These are phyloP conservation scores for Halophytophthora batemanensis DNA, from an alignment of 352 stramenopile species.

Conservation along the genomic window DNA sequence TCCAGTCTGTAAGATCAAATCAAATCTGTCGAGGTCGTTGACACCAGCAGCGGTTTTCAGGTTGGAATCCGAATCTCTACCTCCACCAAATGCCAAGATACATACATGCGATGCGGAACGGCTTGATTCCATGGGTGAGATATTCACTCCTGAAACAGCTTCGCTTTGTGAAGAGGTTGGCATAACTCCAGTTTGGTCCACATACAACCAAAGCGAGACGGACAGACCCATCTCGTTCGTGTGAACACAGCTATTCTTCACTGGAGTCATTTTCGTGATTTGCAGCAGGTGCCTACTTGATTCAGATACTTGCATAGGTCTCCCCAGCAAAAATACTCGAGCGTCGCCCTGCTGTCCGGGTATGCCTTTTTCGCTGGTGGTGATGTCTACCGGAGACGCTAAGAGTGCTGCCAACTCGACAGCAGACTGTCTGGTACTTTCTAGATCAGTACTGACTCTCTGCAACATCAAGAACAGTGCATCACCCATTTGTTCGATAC, in stretches of 20 bases:
- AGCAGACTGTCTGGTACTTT: constrained; percentile 1
- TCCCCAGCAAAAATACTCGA: constrained; percentile 16
- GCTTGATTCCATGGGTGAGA: neutral
- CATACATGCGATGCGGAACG: neutral
- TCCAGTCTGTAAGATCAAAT: constrained; percentile 16
- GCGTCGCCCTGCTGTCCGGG: neutral
- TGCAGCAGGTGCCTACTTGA: constrained; percentile 8
- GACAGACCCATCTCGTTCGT: constrained; percentile 1
- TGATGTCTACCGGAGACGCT: neutral
- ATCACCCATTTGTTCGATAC: constrained; percentile 36
- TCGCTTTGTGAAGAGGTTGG: neutral
- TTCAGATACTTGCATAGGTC: constrained; percentile 17
- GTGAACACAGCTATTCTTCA: neutral
- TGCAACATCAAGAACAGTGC: constrained; percentile 34
- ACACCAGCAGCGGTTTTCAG: constrained; percentile 1
- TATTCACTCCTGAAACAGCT: neutral
- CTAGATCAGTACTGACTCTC: constrained; percentile 14
- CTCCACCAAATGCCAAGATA: constrained; percentile 9
- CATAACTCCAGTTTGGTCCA: constrained; percentile 10
- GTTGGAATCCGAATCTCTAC: neutral
- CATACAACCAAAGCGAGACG: constrained; percentile 22
- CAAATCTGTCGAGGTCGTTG: neutral
- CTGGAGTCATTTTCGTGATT: neutral
- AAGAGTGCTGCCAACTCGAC: neutral
- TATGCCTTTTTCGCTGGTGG: neutral